Base-by-base conservation (phyloP, 768 basidiomycete species). In the Mycena amicta region DNA sequence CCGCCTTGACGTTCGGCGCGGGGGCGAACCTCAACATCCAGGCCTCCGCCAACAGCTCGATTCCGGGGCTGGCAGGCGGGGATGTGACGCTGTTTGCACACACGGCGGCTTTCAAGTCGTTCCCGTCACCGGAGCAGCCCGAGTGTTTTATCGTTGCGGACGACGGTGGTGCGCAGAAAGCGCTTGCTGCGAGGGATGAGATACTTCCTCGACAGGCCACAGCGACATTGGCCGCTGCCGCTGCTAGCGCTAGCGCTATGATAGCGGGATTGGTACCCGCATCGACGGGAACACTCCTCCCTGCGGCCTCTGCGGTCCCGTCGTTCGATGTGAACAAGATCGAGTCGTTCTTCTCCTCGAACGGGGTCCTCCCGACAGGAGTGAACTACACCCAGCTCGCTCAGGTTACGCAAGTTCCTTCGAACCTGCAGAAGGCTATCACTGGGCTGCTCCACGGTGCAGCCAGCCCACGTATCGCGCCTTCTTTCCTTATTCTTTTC, bases 341-440 rank as follows among this genome's bases (percentile, higher is more conserved):
- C 51, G 60, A 61, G 39, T 16, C 55, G 15, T 61, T 22, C 26
- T 61, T 25, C 13, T 52, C 54, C 1, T 26, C 55, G 2, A 6
- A 20, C 1, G 55, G 55, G 4, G 51, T 46, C 3, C 22, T 61
- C 16, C 55, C 60, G 15, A 56, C 55, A 6, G 53, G 50, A 20
- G 60, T 61, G 20, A 61, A 61, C 15, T 56, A 52, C 29, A 50
- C 55, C 33, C 60, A 61, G 55, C 15, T 61, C 0, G 45, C 30
- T 11, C 54, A 52, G 43, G 59, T 50, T 28, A 60, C 58, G 15
- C n/a, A 22, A 26, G 27, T 50, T 15, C 49, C 49, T 11, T 22
- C n/a, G 22, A 28, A 50, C n/a, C 26, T 58, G 12, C 26, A 58
- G 46, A 11, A 3, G 22, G 57, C 57, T 1, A 13, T 53, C 27